phyloP scores from a whole-genome alignment of 164 flowering plant species.

The Nelumbo lutea region DNA sequence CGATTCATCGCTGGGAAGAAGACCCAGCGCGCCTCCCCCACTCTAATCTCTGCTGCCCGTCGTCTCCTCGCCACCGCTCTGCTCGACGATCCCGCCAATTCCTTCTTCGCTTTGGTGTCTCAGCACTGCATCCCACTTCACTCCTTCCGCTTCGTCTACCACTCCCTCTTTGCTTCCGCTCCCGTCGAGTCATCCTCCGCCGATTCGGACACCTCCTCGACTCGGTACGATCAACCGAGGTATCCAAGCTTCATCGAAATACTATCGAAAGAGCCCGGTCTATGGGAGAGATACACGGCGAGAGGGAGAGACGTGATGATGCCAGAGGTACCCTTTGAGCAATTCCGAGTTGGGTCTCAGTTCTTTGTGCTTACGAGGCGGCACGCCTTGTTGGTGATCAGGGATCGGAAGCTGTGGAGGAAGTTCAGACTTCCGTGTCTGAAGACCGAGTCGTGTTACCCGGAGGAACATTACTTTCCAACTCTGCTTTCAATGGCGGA shows the following conservation, averaged over 20 bases:
- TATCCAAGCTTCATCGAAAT: slow-evolving; percentile 70
- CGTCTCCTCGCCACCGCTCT: slow-evolving; percentile 82
- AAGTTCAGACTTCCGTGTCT: slow-evolving; percentile 74
- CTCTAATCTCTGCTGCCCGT: slow-evolving; percentile 81
- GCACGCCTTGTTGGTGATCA: slow-evolving; percentile 55
- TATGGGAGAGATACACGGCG: slow-evolving; percentile 43
- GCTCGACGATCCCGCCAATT: slow-evolving; percentile 69
- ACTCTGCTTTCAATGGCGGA: slow-evolving; percentile 76
- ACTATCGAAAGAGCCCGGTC: slow-evolving; percentile 28
- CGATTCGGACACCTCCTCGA: slow-evolving; percentile 12
- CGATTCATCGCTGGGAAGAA: slow-evolving; percentile 52
- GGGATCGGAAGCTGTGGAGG: slow-evolving; percentile 66
- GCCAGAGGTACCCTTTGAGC: slow-evolving; percentile 68
- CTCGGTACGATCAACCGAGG: slow-evolving; percentile 13
- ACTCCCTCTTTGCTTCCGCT: slow-evolving; percentile 35
- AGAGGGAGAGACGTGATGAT: slow-evolving; percentile 67
- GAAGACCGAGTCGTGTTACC: slow-evolving; percentile 62
- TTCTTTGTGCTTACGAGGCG: slow-evolving; percentile 58
- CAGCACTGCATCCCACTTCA: slow-evolving; percentile 87
- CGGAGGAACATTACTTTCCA: slow-evolving; percentile 94
- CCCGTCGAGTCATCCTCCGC: slow-evolving; percentile 12
- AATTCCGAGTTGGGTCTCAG: slow-evolving; percentile 83
- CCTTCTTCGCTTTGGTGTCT: slow-evolving; percentile 74
- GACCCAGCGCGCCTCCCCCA: slow-evolving; percentile 76
- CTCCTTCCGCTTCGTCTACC: slow-evolving; percentile 61